These are phyloP conservation scores for Suillus brevipes DNA, from an alignment of 768 basidiomycete genomes.

Conservation along the genomic window DNA sequence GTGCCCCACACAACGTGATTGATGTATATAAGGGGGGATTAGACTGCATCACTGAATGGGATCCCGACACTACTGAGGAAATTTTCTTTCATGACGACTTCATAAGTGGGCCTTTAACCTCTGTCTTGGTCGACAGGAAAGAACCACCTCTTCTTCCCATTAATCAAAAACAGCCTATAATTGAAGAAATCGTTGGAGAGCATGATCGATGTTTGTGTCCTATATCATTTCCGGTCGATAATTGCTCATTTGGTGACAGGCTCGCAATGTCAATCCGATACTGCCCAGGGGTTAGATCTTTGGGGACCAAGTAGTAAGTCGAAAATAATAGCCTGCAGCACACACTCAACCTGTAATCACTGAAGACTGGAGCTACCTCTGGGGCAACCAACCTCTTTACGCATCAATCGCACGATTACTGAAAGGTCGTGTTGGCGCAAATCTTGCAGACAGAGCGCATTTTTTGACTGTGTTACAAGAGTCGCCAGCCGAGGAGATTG, in stretches of 20 bases:
- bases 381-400: constrained; percentile 5
- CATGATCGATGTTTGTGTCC: constrained; percentile 25
- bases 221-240: background rate
- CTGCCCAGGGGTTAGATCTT: constrained; percentile 16
- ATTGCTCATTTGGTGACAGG: constrained; percentile 9
- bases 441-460: constrained; percentile 9
- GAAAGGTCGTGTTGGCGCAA: constrained; percentile 5
- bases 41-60: background rate
- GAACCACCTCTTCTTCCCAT: background rate
- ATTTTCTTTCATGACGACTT: background rate
- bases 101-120: background rate
- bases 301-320: constrained; percentile 32
- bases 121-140: background rate
- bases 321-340: background rate
- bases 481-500: constrained; percentile 14
- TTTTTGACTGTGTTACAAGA: constrained; percentile 10
- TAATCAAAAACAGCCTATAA: constrained; percentile 19
- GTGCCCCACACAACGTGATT: background rate
- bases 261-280: constrained; percentile 18
- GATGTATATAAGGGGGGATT: background rate
- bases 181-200: constrained; percentile 17
- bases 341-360: background rate
- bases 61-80: background rate
- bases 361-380: constrained; percentile 21
- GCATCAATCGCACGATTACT: constrained; percentile 10